phyloP scores from a whole-genome alignment of 441 rosid species.

The Gossypium davidsonii region DNA sequence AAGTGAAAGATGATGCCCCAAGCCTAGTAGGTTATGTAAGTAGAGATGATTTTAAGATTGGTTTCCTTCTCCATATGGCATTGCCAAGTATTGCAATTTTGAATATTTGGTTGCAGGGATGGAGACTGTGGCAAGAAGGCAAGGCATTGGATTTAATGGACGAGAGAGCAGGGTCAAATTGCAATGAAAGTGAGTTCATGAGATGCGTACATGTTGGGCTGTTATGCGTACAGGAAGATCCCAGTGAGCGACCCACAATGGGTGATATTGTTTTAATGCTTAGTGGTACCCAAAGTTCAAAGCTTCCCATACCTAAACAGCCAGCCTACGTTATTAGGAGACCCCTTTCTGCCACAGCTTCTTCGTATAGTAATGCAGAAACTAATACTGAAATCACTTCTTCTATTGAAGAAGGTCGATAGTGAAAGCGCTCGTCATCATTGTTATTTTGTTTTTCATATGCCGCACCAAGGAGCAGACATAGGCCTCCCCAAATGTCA shows the following conservation, averaged over 20 bases:
- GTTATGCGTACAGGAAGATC: conserved; percentile 50
- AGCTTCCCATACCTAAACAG: conserved; percentile 17
- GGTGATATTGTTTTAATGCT: conserved; percentile 39
- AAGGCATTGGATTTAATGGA: conserved; percentile 28
- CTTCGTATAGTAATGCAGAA: conserved; percentile 20
- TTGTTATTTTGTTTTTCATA: too few species aligned
- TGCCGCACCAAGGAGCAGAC: too few species aligned
- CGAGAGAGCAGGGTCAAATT: conserved; percentile 14
- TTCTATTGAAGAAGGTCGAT: conserved; percentile 11
- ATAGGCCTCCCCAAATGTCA: too few species aligned
- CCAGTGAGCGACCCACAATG: conserved; percentile 49
- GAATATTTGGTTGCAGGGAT: conserved; percentile 33
- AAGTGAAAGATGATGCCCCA: conserved; percentile 21
- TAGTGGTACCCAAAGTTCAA: conserved; percentile 32
- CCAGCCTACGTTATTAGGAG: conserved; percentile 13
- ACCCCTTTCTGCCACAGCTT: conserved; percentile 12
- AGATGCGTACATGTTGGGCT: conserved; percentile 52
- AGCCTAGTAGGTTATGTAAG: conserved; percentile 43
- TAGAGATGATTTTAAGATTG: background rate
- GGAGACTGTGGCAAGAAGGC: conserved; percentile 60
- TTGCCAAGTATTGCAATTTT: background rate
- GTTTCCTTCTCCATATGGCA: background rate
- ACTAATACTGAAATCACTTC: background rate
- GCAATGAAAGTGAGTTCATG: conserved; percentile 21
- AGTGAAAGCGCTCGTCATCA: background rate